Evolutionary conservation across 139 green algal species (phyloP).

Genomic region (Chlorella ohadii): DNA sequence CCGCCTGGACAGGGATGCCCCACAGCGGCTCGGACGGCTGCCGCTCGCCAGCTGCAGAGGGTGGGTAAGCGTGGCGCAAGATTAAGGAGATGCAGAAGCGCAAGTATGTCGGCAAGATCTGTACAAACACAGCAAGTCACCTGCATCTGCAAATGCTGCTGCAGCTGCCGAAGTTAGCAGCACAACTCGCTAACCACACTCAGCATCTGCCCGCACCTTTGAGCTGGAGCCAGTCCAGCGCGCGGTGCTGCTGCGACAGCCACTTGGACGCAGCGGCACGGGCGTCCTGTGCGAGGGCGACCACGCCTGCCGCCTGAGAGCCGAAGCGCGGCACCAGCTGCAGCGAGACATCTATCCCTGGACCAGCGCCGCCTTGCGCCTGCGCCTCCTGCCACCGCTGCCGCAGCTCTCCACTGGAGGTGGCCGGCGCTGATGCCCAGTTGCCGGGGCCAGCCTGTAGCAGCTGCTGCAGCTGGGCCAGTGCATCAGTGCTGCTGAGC

Average conservation of each 20-base stretch:
- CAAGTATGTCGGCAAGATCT: too few relatives aligned
- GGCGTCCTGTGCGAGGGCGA: background rate
- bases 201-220: background rate
- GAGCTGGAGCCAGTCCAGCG: constrained; percentile 4
- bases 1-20: background rate
- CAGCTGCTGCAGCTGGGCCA: background rate
- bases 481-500: background rate
- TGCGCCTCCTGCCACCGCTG: background rate
- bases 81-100: too few relatives aligned
- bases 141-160: too few relatives aligned
- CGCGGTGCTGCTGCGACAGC: constrained; percentile 14
- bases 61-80: too few relatives aligned
- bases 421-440: background rate
- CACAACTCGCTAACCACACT: too few relatives aligned
- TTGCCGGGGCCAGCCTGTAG: background rate
- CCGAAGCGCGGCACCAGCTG: constrained; percentile 1
- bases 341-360: background rate
- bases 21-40: background rate
- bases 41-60: too few relatives aligned
- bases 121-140: too few relatives aligned
- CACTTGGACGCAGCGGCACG: constrained; percentile 2
- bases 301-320: background rate
- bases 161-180: too few relatives aligned
- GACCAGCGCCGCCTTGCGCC: background rate
- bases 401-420: background rate